Percentiles rank a stretch among this genome's conserved stretches.
phyloP scores from a whole-genome alignment of 208 protist genomes.

The Leishmania major region DNA sequence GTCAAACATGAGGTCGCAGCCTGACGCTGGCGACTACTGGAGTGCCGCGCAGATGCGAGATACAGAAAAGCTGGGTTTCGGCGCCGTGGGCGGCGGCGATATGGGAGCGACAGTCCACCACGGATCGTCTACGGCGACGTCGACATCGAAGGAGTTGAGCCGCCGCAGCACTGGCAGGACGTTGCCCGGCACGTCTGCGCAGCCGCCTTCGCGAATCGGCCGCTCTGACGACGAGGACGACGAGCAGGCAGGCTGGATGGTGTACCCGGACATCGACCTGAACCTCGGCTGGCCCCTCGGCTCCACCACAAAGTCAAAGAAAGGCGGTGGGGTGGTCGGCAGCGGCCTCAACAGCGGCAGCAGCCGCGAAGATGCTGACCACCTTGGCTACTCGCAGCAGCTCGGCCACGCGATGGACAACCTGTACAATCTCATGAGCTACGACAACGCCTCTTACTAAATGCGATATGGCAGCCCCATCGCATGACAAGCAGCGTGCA shows the following conservation, averaged over 20 bases:
- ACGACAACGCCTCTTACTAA: slow-evolving; percentile 13
- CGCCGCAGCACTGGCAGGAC: slow-evolving; percentile 14
- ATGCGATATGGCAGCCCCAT: neutral
- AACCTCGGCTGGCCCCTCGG: slow-evolving; percentile 14
- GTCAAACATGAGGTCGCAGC: slow-evolving; percentile 13
- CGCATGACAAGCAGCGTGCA: neutral
- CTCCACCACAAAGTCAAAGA: neutral
- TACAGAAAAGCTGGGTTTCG: neutral
- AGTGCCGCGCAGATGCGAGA: slow-evolving; percentile 13
- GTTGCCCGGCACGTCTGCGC: slow-evolving; percentile 1
- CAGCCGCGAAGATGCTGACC: slow-evolving; percentile 1
- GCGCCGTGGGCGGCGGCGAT: neutral
- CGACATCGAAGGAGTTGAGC: slow-evolving; percentile 9
- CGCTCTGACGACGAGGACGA: slow-evolving; percentile 17
- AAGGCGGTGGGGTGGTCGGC: neutral
- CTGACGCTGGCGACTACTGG: slow-evolving; percentile 12
- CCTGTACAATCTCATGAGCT: slow-evolving; percentile 25
- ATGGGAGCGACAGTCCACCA: neutral
- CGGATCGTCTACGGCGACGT: neutral
- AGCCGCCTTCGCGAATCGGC: neutral
- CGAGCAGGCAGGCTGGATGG: slow-evolving; percentile 16
- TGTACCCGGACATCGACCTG: slow-evolving; percentile 21
- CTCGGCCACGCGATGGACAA: slow-evolving; percentile 10
- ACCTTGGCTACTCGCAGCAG: slow-evolving; percentile 14
- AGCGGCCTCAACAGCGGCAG: neutral